Evolutionary conservation across 352 stramenopile genomes (phyloP), one percentile per base, ranked within the genome.

Genomic region (Pythium angustatum): DNA sequence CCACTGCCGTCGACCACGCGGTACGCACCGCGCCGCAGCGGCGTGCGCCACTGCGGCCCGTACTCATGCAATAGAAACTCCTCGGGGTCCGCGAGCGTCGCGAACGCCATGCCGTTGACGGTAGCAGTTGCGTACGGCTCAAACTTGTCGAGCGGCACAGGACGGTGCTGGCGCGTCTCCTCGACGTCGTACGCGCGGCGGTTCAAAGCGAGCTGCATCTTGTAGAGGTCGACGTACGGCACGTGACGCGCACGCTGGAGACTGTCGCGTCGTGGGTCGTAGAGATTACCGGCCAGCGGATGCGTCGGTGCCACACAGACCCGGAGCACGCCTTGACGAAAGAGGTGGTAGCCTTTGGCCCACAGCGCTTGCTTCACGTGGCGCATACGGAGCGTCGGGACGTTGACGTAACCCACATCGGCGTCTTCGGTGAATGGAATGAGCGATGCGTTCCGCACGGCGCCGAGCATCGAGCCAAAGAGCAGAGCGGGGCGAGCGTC

Each of bases 381-480:
- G 48, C 53, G 58, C 40, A 81, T 52, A 19, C 56, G 41, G 3
- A 58, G 30, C 53, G 55, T 24, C 1, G 53, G 31, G 22, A 75
- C 41, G 2, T 58, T 62, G 44, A 65, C 66, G 61, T 78, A 83
- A 0, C 68, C 76, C 21, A 86, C 65, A 56, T 86, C 79, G 10
- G 64, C 71, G 59, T 88, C 79, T 33, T 85, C 77, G 2, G 77
- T 83, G 66, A 77, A 88, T 12, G 77, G 71, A 54, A 88, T 84
- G 36, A 78, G 74, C 34, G 68, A 77, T 0, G 54, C 64, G 52
- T 84, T 76, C 24, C 77, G 75, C 19, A 88, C 62, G 19, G 76
- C 79, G 15, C 79, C 79, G 7, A 88, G 69, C 28, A 88, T 50
- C 17, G 79, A 77, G 26, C 79, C 77, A 52, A 69, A 88, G 2